Evolutionary conservation across 805 yeast species (phyloP).

Genomic region (Starmerella stigmatis): DNA sequence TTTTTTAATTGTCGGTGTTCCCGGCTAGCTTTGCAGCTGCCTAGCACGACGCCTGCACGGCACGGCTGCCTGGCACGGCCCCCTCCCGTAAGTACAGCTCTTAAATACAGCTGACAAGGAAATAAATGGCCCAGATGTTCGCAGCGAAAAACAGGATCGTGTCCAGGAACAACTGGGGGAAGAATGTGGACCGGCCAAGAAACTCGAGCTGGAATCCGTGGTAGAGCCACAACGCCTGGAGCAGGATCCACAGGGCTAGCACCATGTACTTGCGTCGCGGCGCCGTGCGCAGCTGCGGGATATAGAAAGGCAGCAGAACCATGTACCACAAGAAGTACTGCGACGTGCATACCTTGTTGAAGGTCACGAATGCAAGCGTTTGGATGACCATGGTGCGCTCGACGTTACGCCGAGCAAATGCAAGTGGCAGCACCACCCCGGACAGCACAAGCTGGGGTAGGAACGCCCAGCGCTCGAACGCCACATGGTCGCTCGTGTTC

Average conservation of each 20-base stretch:
- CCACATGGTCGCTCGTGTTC: slow-evolving; percentile 20
- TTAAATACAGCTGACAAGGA: slow-evolving; percentile 40
- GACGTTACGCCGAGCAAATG: slow-evolving; percentile 36
- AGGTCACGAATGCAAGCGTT: slow-evolving; percentile 66
- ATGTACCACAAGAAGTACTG: slow-evolving; percentile 95
- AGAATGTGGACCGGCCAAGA: slow-evolving; percentile 55
- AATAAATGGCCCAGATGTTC: slow-evolving; percentile 52
- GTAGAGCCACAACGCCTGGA: slow-evolving; percentile 70
- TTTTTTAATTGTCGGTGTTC: no score
- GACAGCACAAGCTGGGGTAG: slow-evolving; percentile 67
- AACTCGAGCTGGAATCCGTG: slow-evolving; percentile 76
- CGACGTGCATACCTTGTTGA: slow-evolving; percentile 78
- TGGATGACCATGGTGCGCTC: slow-evolving; percentile 57
- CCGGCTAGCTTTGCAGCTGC: no score
- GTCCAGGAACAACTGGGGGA: slow-evolving; percentile 46
- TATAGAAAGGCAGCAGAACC: slow-evolving; percentile 66
- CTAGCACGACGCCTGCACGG: no score
- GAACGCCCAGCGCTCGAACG: slow-evolving; percentile 46
- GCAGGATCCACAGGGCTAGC: slow-evolving; percentile 49
- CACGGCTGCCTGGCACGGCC: no score
- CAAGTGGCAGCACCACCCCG: slow-evolving; percentile 47
- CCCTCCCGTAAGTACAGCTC: no score
- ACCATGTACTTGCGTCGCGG: slow-evolving; percentile 24
- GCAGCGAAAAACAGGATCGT: slow-evolving; percentile 49
- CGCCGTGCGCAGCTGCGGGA: slow-evolving; percentile 39